Evolutionary conservation across 2,329 filamentous ascomycete genomes (phyloP).

Genomic region (Botrytis pseudocinerea): DNA sequence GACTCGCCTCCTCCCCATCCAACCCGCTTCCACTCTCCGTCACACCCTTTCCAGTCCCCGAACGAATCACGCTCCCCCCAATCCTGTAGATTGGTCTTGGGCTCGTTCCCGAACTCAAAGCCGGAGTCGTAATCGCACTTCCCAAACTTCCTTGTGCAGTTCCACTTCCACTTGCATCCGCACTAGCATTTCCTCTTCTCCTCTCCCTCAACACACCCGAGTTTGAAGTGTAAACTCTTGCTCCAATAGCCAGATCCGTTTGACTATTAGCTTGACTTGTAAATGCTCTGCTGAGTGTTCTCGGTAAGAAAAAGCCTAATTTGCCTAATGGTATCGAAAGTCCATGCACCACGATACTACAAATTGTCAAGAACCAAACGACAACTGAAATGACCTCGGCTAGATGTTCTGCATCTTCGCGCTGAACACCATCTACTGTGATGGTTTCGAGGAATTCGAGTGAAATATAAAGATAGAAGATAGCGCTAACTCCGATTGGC

Average conservation of each 20-base stretch:
- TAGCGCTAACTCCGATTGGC: slow-evolving; percentile 84
- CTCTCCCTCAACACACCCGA: slow-evolving; percentile 2
- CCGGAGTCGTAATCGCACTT: neutral
- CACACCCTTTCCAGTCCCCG: neutral
- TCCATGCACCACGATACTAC: slow-evolving; percentile 82
- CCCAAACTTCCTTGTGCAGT: slow-evolving; percentile 3
- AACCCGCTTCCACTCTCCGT: neutral
- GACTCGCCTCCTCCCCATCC: neutral
- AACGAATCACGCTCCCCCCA: slow-evolving; percentile 42
- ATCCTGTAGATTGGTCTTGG: slow-evolving; percentile 43
- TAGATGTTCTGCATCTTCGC: slow-evolving; percentile 66
- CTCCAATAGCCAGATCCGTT: neutral
- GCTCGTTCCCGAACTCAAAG: slow-evolving; percentile 15
- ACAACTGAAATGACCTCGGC: slow-evolving; percentile 68
- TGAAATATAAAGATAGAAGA: slow-evolving; percentile 85
- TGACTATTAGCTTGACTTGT: slow-evolving; percentile 32
- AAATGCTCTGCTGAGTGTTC: slow-evolving; percentile 55
- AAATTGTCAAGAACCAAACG: slow-evolving; percentile 84
- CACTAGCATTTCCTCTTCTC: neutral
- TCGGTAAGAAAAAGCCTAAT: slow-evolving; percentile 58
- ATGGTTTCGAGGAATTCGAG: slow-evolving; percentile 67
- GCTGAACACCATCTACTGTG: slow-evolving; percentile 59
- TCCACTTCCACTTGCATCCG: neutral
- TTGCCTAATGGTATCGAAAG: slow-evolving; percentile 78
- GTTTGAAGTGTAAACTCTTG: neutral